Conservation (phyloP, 257 asterid genomes). For the Ballota nigra region DNA sequence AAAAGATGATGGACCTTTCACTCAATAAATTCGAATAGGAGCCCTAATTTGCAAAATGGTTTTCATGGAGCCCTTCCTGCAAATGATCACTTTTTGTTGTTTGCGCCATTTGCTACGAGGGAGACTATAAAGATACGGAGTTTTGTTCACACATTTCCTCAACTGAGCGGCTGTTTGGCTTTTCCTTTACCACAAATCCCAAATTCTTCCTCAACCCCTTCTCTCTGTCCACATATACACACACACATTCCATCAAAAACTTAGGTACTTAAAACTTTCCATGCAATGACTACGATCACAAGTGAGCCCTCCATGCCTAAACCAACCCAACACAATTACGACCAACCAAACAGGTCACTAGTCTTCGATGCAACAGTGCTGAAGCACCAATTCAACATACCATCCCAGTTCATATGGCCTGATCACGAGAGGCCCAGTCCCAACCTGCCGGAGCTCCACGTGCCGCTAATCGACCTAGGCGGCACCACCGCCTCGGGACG, state of each 20-base stretch:
- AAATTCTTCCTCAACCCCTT: neutral
- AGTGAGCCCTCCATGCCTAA: conserved; percentile 23
- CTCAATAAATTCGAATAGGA: conserved; percentile 12
- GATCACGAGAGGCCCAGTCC: conserved; percentile 55
- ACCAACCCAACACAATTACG: neutral
- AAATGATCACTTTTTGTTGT: conserved; percentile 32
- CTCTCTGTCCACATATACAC: neutral
- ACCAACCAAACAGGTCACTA: conserved; percentile 24
- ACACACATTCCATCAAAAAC: neutral
- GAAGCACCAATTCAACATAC: conserved; percentile 39
- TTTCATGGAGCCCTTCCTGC: conserved; percentile 26
- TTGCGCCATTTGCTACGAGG: conserved; percentile 13
- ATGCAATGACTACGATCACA: conserved; percentile 45
- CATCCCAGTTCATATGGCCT: conserved; percentile 77
- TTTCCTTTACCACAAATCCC: conserved; percentile 37
- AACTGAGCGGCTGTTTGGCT: conserved; percentile 42
- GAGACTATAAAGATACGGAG: conserved; percentile 40
- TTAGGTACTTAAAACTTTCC: neutral
- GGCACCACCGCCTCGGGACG: conserved; percentile 35
- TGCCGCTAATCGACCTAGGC: conserved; percentile 58
- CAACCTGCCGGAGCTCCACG: conserved; percentile 44
- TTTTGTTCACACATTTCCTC: conserved; percentile 40
- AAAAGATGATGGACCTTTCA: conserved; percentile 28
- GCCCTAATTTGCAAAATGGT: conserved; percentile 28
- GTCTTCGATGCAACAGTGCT: conserved; percentile 50